Evolutionary conservation across 108 stramenopile species (phyloP).

Genomic region (Stephanodiscus minutulus): DNA sequence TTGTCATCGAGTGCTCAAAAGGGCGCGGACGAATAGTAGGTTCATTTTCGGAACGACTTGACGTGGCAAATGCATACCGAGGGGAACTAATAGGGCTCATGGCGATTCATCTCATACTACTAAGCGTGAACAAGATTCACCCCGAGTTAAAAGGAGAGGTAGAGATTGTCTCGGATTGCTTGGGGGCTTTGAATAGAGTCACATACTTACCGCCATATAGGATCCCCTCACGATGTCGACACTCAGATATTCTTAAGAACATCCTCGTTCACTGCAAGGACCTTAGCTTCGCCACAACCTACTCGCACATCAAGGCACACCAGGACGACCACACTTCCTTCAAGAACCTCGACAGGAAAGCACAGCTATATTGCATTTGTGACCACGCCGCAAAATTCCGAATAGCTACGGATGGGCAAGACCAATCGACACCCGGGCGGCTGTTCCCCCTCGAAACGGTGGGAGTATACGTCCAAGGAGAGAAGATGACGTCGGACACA

Average conservation of each 20-base stretch:
- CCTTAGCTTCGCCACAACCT: slow-evolving; percentile 8
- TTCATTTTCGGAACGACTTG: not conserved
- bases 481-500: not conserved
- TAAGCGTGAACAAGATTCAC: slow-evolving; percentile 1
- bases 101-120: slow-evolving; percentile 11
- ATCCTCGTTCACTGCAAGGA: slow-evolving; percentile 20
- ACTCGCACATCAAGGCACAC: slow-evolving; percentile 7
- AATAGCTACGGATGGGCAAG: not conserved
- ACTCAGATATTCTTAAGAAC: slow-evolving; percentile 18
- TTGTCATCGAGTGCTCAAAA: slow-evolving; percentile 8
- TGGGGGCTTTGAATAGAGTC: slow-evolving; percentile 10
- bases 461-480: not conserved
- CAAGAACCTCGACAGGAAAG: not conserved
- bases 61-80: slow-evolving; percentile 16
- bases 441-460: not conserved
- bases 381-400: slow-evolving; percentile 2
- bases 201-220: not conserved
- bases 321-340: not conserved
- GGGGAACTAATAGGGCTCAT: slow-evolving; percentile 3
- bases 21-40: slow-evolving; percentile 3
- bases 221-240: slow-evolving; percentile 16
- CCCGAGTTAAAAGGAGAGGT: not conserved
- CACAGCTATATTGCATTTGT: slow-evolving; percentile 12
- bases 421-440: not conserved
- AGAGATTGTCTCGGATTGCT: slow-evolving; percentile 25